phyloP scores from a whole-genome alignment of 805 yeast genomes.

The Phaffomyces antillensis region DNA sequence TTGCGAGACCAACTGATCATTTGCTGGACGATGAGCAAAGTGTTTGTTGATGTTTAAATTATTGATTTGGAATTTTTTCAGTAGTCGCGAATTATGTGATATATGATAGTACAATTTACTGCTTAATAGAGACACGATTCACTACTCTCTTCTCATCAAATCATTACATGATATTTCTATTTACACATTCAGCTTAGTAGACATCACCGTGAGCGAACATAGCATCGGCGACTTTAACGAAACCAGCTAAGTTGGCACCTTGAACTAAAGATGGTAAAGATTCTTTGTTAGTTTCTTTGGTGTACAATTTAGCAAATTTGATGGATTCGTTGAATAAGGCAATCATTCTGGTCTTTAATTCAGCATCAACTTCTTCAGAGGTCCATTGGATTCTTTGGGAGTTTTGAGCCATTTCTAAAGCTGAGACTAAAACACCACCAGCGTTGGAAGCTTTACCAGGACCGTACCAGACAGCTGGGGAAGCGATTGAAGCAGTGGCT shows the following conservation, averaged over 20 bases:
- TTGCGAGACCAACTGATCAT: slow-evolving; percentile 61
- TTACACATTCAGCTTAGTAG: slow-evolving; percentile 19
- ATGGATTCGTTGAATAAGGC: slow-evolving; percentile 90
- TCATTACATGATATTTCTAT: slow-evolving; percentile 8
- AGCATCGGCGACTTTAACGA: slow-evolving; percentile 96
- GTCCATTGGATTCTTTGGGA: slow-evolving; percentile 91
- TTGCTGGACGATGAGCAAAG: not conserved
- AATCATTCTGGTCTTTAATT: slow-evolving; percentile 88
- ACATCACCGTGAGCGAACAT: slow-evolving; percentile 96
- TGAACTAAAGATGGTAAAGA: slow-evolving; percentile 89
- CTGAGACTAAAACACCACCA: slow-evolving; percentile 99
- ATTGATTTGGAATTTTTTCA: too few relatives aligned
- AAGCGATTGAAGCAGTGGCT: slow-evolving; percentile 31
- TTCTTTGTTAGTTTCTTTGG: slow-evolving; percentile 57
- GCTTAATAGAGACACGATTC: too few relatives aligned
- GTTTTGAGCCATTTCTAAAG: slow-evolving; percentile 99
- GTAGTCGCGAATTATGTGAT: too few relatives aligned
- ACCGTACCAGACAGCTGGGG: slow-evolving; percentile 86
- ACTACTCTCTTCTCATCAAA: not conserved
- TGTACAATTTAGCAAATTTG: slow-evolving; percentile 75
- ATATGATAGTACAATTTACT: not conserved
- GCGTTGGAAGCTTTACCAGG: slow-evolving; percentile 99
- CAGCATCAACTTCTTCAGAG: slow-evolving; percentile 83
- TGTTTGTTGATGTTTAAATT: too few relatives aligned
- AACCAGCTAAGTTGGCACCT: slow-evolving; percentile 99